These are phyloP conservation scores for Aulographum hederae DNA, from an alignment of 2,329 filamentous ascomycete genomes.

Conservation along the genomic window DNA sequence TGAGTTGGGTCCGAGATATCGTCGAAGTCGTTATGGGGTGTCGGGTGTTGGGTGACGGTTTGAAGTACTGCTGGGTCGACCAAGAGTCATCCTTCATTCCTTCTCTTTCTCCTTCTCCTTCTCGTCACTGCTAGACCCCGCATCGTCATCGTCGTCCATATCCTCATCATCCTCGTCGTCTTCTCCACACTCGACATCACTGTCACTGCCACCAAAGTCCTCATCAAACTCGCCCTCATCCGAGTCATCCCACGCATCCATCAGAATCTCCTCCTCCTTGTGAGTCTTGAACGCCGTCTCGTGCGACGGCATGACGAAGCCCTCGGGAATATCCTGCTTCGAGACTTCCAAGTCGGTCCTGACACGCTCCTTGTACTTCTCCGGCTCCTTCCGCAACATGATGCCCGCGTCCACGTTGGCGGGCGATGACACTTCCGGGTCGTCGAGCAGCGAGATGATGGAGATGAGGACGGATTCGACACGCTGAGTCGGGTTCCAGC, in stretches of 20 bases:
- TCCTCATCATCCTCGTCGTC: conserved; percentile 28
- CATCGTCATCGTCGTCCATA: conserved; percentile 38
- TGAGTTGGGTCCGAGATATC: too few relatives aligned
- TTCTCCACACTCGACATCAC: conserved; percentile 31
- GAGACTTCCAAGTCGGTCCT: conserved; percentile 52
- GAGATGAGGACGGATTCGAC: conserved; percentile 91
- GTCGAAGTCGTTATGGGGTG: too few relatives aligned
- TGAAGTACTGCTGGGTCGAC: too few relatives aligned
- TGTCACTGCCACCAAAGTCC: conserved; percentile 30
- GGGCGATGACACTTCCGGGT: conserved; percentile 81
- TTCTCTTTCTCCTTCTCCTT: conserved; percentile 34
- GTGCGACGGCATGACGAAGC: conserved; percentile 64
- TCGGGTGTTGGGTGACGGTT: too few relatives aligned
- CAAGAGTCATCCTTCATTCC: neutral
- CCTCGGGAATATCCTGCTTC: conserved; percentile 61
- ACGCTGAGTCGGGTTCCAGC: conserved; percentile 86
- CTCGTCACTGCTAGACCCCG: conserved; percentile 40
- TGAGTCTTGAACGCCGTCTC: conserved; percentile 40
- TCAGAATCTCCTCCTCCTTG: conserved; percentile 46
- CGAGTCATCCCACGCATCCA: conserved; percentile 37
- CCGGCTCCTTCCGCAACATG: conserved; percentile 57
- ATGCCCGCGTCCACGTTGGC: conserved; percentile 90
- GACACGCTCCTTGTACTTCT: conserved; percentile 52
- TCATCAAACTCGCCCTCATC: conserved; percentile 37
- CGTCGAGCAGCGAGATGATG: conserved; percentile 78